A percentile compares a stretch with the other conserved stretches of the same genome.
phyloP scores from a whole-genome alignment of 2,329 filamentous ascomycete species.

The Lizonia empirigonia region DNA sequence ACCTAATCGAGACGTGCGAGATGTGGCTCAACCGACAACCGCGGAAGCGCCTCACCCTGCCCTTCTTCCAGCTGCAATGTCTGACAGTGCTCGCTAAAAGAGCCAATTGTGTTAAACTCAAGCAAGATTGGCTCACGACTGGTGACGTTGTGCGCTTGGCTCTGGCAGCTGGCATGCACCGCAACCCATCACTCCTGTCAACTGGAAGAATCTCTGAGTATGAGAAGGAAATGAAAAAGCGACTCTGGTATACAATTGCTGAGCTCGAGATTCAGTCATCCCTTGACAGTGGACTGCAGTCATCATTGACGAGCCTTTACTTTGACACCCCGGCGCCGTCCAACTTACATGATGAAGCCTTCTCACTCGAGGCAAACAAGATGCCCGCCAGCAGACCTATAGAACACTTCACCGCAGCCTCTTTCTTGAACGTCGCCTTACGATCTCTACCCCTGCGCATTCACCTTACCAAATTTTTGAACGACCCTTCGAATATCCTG shows the following conservation, averaged over 20 bases:
- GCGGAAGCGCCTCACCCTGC: conserved; percentile 59
- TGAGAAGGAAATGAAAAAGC: conserved; percentile 60
- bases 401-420: conserved; percentile 40
- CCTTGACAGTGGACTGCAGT: conserved; percentile 61
- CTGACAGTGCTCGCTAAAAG: conserved; percentile 58
- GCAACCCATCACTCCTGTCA: conserved; percentile 50
- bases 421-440: conserved; percentile 33
- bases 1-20: conserved; percentile 50
- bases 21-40: conserved; percentile 53
- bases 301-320: conserved; percentile 49
- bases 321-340: conserved; percentile 57
- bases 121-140: conserved; percentile 59
- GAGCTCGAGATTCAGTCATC: conserved; percentile 63
- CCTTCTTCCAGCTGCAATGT: conserved; percentile 58
- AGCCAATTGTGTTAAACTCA: conserved; percentile 58
- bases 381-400: conserved; percentile 31
- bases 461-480: conserved; percentile 41
- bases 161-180: conserved; percentile 60
- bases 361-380: conserved; percentile 39
- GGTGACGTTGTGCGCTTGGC: conserved; percentile 59
- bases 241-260: conserved; percentile 63
- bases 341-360: conserved; percentile 59
- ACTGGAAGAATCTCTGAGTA: conserved; percentile 46
- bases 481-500: conserved; percentile 37
- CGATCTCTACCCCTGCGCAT: conserved; percentile 40